These are phyloP conservation scores for Xylaria curta DNA, from an alignment of 495 filamentous ascomycete species.

Conservation along the genomic window DNA sequence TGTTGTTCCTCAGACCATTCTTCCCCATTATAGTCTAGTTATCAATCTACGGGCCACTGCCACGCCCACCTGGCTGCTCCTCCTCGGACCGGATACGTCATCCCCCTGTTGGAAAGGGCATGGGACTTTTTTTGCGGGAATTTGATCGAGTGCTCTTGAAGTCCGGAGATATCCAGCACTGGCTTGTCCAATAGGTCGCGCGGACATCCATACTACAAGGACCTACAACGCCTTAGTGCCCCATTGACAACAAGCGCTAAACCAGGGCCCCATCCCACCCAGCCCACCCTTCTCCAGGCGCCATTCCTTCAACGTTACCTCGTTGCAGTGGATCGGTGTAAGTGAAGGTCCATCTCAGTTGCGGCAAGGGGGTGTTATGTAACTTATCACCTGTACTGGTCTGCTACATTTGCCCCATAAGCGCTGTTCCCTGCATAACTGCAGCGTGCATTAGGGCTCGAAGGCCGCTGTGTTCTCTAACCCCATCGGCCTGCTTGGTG, in stretches of 20 bases:
- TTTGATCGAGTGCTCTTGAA: conserved; percentile 16
- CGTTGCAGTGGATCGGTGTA: conserved; percentile 17
- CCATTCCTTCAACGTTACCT: conserved; percentile 21
- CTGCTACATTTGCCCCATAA: conserved; percentile 15
- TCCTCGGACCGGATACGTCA: conserved; percentile 10
- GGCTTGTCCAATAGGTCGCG: conserved; percentile 1
- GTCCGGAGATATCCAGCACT: background rate
- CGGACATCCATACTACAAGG: background rate
- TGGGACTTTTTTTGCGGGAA: conserved; percentile 24
- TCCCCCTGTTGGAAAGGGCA: conserved; percentile 20
- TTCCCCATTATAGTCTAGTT: background rate
- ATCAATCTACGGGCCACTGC: background rate
- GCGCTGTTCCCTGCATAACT: conserved; percentile 17
- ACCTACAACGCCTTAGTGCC: conserved; percentile 1
- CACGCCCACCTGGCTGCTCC: background rate
- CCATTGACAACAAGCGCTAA: conserved; percentile 22
- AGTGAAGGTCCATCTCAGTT: background rate
- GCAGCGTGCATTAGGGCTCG: conserved; percentile 24
- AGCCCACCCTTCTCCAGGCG: conserved; percentile 4
- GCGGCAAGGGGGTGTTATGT: conserved; percentile 17
- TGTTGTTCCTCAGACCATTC: background rate
- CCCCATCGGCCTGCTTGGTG: conserved; percentile 15
- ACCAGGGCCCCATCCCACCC: conserved; percentile 9
- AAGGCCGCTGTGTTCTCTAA: conserved; percentile 16
- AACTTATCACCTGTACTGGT: conserved; percentile 16